Conservation (phyloP, 2,329 filamentous ascomycete genomes). For the Torrubiellomyces zombiae region DNA sequence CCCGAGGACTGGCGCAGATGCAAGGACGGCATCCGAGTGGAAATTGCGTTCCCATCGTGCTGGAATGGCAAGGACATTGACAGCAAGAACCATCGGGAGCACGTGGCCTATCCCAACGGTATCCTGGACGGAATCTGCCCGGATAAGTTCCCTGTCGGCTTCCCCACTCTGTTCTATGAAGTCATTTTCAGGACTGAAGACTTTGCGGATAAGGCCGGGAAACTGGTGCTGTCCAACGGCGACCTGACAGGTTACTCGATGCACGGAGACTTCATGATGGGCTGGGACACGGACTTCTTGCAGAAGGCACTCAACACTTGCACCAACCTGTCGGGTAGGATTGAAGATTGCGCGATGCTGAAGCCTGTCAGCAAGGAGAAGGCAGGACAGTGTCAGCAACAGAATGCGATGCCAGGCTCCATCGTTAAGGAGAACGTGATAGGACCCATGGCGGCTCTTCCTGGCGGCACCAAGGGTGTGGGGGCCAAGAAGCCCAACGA, state of each 20-base stretch:
- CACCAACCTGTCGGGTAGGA: conserved; percentile 50
- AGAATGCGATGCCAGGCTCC: conserved; percentile 29
- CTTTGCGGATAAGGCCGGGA: conserved; percentile 44
- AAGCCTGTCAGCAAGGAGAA: conserved; percentile 45
- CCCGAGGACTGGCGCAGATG: conserved; percentile 67
- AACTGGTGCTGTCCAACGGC: conserved; percentile 64
- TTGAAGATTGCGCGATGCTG: conserved; percentile 64
- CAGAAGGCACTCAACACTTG: conserved; percentile 59
- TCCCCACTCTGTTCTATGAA: conserved; percentile 69
- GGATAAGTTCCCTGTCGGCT: conserved; percentile 44
- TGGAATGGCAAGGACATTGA: conserved; percentile 55
- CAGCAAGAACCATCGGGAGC: conserved; percentile 37
- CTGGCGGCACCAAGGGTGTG: conserved; percentile 36
- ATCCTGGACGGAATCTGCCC: conserved; percentile 69
- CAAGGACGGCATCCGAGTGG: conserved; percentile 62
- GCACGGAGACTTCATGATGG: conserved; percentile 66
- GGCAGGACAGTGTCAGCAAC: conserved; percentile 42
- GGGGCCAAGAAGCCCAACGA: no score
- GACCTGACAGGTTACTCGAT: conserved; percentile 64
- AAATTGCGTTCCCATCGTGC: conserved; percentile 80
- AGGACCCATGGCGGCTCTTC: conserved; percentile 41
- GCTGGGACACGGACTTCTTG: conserved; percentile 56
- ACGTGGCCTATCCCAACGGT: conserved; percentile 64
- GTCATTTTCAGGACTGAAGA: conserved; percentile 63
- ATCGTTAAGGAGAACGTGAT: conserved; percentile 43